Conservation (phyloP, 257 asterid species). For the Jaltomata sinuosa region DNA sequence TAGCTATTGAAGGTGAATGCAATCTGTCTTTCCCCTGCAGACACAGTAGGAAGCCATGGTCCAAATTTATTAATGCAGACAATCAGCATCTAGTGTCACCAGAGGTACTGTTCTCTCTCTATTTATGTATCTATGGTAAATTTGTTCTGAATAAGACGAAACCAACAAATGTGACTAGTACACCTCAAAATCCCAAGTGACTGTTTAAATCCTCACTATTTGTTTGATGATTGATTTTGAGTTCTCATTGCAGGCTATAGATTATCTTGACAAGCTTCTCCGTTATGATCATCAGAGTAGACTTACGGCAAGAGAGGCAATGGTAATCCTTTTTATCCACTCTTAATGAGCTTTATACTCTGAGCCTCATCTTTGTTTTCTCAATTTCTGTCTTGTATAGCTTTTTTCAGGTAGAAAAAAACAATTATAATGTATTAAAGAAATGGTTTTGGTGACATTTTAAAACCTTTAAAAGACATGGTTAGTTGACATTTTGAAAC, state of each 20-base stretch:
- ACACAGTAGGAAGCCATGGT: conserved; percentile 93
- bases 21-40: conserved; percentile 26
- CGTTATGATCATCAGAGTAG: conserved; percentile 93
- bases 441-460: background rate
- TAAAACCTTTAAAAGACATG: background rate
- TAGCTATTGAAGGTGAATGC: background rate
- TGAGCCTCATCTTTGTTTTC: background rate
- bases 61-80: conserved; percentile 71
- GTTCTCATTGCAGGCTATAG: conserved; percentile 45
- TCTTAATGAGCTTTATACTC: background rate
- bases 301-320: conserved; percentile 87
- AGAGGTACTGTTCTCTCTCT: conserved; percentile 41
- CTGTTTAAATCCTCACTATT: background rate
- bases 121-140: background rate
- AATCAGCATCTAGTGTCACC: conserved; percentile 89
- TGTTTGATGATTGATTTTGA: background rate
- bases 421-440: background rate
- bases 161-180: background rate
- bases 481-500: background rate
- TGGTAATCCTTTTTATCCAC: background rate
- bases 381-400: background rate
- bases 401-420: background rate
- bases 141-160: background rate
- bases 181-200: background rate
- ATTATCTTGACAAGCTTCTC: conserved; percentile 89